phyloP scores from a whole-genome alignment of 202 grass and related monocot species.

The Panicum virgatum region DNA sequence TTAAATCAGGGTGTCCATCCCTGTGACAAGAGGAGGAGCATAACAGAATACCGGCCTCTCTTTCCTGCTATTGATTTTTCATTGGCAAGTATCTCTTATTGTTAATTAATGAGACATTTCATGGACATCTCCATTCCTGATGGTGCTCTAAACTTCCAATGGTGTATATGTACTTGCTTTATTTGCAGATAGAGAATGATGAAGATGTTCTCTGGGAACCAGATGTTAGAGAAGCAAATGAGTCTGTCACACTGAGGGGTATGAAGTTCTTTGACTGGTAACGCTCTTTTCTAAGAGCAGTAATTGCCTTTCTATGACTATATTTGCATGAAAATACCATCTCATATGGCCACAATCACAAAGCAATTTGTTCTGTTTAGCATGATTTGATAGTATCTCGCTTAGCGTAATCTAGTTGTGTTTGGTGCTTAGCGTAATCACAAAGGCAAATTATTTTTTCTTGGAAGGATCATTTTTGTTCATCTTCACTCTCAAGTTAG shows the following conservation, averaged over 20 bases:
- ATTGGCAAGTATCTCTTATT: constrained; percentile 54
- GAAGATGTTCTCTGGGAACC: constrained; percentile 89
- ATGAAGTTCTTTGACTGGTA: constrained; percentile 91
- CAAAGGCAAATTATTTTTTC: neutral
- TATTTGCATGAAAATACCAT: neutral
- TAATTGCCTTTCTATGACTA: neutral
- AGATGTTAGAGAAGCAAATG: constrained; percentile 75
- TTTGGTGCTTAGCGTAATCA: too few species aligned
- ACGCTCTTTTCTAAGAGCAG: constrained; percentile 27
- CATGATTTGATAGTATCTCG: neutral
- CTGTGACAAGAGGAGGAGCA: constrained; percentile 92
- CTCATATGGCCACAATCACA: neutral
- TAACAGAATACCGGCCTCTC: constrained; percentile 70
- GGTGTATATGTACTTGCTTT: neutral
- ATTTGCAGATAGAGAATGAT: constrained; percentile 76
- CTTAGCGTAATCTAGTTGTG: too few species aligned
- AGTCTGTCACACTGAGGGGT: constrained; percentile 65
- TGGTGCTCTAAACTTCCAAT: neutral
- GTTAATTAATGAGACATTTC: neutral
- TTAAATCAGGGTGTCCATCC: constrained; percentile 78
- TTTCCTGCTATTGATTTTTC: constrained; percentile 97
- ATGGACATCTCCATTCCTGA: neutral
- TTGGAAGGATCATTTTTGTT: neutral
- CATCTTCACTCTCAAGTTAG: neutral
- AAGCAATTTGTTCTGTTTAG: neutral